Base-by-base conservation (phyloP, 371 early-diverging fungal genomes). In the Parasitella parasitica region DNA sequence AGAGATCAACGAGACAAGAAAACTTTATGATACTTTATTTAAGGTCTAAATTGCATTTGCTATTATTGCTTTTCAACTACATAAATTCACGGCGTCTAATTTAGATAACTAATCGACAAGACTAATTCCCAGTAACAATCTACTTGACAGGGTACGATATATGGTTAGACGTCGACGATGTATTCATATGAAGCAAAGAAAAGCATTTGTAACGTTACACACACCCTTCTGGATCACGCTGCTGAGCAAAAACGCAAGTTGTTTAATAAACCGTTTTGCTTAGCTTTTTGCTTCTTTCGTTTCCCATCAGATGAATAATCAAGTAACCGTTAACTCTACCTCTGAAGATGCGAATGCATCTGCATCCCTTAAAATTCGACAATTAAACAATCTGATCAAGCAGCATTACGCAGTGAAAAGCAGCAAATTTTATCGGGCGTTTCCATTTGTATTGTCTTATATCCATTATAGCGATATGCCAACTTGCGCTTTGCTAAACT, bases 381-480 rank as follows among this genome's bases (percentile, higher is more conserved):
- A 22, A 43, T 43, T 43, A 22, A 43, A 43, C 18, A 43, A 20
- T 11, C 22, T 43, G 18, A 43, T 43, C 43, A 43, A 43, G 9
- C 43, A 43, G 20, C 43, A 43, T 22, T 43, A 43, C 18, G 22
- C 43, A 20, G 43, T 27, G 22, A 39, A 39, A 20, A 41, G 37
- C n/a, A 15, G 27, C 16, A 56, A 39, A 27, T 39, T 56, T 16
- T 56, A 43, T 27, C 13, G 32, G 12, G 9, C 32, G 7, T 30
- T 56, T 6, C 43, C 57, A 20, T n/a, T 56, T 11, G 5, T 56
- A 24, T 7, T 39, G 4, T 55, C 62, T 27, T 54, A 61, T 26
- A 30, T 61, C 15, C 26, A 16, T 20, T 32, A 13, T 7, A 18
- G 11, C 9, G 62, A 63, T n/a, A 20, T 56, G 2, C 27, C 39